Conservation (phyloP, 768 basidiomycete species). For the Amanita thiersii region DNA sequence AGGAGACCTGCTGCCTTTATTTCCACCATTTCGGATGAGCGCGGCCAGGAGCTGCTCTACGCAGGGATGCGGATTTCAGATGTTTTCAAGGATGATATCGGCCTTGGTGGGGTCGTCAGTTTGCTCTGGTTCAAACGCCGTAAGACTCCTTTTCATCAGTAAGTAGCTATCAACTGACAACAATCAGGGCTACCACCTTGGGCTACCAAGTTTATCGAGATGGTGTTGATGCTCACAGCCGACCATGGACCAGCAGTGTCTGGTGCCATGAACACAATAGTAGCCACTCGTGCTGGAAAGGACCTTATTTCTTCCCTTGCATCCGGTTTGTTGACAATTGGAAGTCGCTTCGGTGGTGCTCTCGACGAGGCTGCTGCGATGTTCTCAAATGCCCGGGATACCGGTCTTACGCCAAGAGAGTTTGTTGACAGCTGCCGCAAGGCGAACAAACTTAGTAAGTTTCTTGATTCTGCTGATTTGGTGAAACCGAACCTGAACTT, state of each 20-base stretch:
- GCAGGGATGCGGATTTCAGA: conserved; percentile 99
- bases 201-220: conserved; percentile 99
- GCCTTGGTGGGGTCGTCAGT: conserved; percentile 92
- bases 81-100: conserved; percentile 96
- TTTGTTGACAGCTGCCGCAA: conserved; percentile 93
- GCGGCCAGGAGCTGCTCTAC: conserved; percentile 96
- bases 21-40: conserved; percentile 98
- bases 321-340: conserved; percentile 95
- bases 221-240: conserved; percentile 98
- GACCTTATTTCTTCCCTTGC: conserved; percentile 95
- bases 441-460: conserved; percentile 86
- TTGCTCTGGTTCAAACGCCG: conserved; percentile 98
- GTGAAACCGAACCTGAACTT: conserved; percentile 4
- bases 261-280: conserved; percentile 99
- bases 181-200: conserved; percentile 65
- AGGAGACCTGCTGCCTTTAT: conserved; percentile 98
- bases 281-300: conserved; percentile 98
- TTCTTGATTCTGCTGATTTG: conserved; percentile 5
- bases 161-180: neutral
- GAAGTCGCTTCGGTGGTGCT: conserved; percentile 96
- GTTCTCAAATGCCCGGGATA: conserved; percentile 89
- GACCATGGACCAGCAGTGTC: conserved; percentile 99
- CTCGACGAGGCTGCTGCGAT: conserved; percentile 95
- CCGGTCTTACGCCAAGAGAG: conserved; percentile 93
- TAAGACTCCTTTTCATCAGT: conserved; percentile 19